Conservation (phyloP, 768 basidiomycete genomes). For the Tulasnella sp. region DNA sequence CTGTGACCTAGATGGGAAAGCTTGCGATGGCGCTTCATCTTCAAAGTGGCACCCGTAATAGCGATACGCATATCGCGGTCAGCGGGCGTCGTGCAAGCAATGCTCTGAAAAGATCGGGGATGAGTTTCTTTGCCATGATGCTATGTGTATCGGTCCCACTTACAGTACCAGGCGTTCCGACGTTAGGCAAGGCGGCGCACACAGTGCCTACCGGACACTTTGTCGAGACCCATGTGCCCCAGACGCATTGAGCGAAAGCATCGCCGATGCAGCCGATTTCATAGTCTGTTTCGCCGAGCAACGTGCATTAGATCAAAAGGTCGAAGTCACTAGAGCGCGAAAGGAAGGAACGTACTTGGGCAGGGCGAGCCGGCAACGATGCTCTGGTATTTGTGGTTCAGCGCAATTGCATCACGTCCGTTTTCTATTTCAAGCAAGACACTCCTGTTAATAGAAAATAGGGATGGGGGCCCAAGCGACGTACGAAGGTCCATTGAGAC, state of each 20-base stretch:
- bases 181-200: constrained; percentile 6
- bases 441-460: background rate
- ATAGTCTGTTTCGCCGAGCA: background rate
- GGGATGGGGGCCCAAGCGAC: background rate
- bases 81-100: constrained; percentile 2
- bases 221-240: constrained; percentile 5
- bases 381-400: background rate
- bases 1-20: background rate
- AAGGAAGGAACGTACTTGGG: background rate
- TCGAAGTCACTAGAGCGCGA: background rate
- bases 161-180: background rate
- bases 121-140: background rate
- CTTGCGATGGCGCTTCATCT: background rate
- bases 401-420: background rate
- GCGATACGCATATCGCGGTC: constrained; percentile 2
- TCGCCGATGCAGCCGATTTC: constrained; percentile 7
- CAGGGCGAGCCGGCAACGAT: background rate
- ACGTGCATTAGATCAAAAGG: background rate
- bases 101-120: background rate
- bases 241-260: constrained; percentile 7
- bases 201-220: background rate
- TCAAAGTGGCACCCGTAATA: background rate
- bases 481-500: background rate
- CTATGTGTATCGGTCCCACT: background rate
- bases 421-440: background rate